phyloP scores from a whole-genome alignment of 108 stramenopile genomes.

The Nitzschia putrida region DNA sequence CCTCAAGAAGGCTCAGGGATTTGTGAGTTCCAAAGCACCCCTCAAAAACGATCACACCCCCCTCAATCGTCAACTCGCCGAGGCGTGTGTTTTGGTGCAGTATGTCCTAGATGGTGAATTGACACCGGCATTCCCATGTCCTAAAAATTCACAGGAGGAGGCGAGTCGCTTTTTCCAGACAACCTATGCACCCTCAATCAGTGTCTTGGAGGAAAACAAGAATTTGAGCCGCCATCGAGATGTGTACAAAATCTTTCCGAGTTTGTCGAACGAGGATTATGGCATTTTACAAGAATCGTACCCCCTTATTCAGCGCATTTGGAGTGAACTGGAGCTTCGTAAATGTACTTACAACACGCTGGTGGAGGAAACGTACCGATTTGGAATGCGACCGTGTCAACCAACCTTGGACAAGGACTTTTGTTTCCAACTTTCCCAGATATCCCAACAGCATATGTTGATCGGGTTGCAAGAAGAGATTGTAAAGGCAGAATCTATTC shows the following conservation, averaged over 20 bases:
- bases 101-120: conserved; percentile 6
- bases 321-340: conserved; percentile 30
- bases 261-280: conserved; percentile 18
- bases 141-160: neutral
- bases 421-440: conserved; percentile 27
- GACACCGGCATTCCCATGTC: conserved; percentile 7
- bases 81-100: conserved; percentile 32
- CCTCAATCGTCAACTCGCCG: conserved; percentile 28
- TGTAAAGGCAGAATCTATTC: conserved; percentile 11
- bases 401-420: conserved; percentile 30
- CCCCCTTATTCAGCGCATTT: conserved; percentile 31
- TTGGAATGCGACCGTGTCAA: conserved; percentile 42
- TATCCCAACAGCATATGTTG: conserved; percentile 37
- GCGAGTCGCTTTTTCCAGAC: conserved; percentile 12
- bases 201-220: conserved; percentile 4
- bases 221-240: neutral
- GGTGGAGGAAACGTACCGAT: conserved; percentile 33
- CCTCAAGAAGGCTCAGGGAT: too few species aligned
- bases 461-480: conserved; percentile 18
- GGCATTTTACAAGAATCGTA: conserved; percentile 33
- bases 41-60: conserved; percentile 16
- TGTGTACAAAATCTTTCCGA: conserved; percentile 7
- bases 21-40: conserved; percentile 15
- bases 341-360: conserved; percentile 38
- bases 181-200: neutral